Evolutionary conservation across 228 moss, liverwort and hornwort genomes (phyloP), one percentile per base, ranked within the genome.

Genomic region (Sphagnum magellanicum): DNA sequence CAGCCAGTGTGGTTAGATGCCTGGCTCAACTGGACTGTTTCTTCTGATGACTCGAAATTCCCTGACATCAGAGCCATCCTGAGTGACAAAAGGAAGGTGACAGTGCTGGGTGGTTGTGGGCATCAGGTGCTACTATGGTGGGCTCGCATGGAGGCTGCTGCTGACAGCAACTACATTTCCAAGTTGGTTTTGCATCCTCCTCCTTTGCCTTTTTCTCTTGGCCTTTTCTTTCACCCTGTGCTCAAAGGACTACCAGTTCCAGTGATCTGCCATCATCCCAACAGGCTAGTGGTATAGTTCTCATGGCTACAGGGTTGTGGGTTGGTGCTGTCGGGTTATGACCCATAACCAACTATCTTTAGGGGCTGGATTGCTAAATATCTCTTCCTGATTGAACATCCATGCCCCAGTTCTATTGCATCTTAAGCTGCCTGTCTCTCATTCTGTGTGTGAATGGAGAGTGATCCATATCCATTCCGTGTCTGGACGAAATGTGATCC

Each of bases 111-210:
- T 53, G 63, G 74, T 63, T 85, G 85, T 67, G 85, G 85, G 55
- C 78, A 79, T 5, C 67, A 79, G 52, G 51, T 85, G 53, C 63
- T 85, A 16, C 58, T 79, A 50, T 85, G 85, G 85, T 85, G 81
- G 81, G 71, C 70, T 61, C 81, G 85, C 7, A 55, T 76, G 10
- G 85, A 85, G 68, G 85, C 81, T 58, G 73, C 81, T 66, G 76
- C 78, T 51, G 85, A 85, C 63, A 74, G 81, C 81, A 85, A 70
- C 67, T 81, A 85, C 72, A 81, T 81, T 60, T 68, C 49, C n/a
- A 17, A 48, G 65, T 65, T 76, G 72, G 72, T 71, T 70, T 83
- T 32, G 32, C 73, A 74, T 58, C 49, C 48, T 46, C 64, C 3
- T 50, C 48, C 69, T 32, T 32, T 3, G 32, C 3, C 32, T 17